Conservation (phyloP, 495 filamentous ascomycete species). For the Lindgomyces ingoldianus region DNA sequence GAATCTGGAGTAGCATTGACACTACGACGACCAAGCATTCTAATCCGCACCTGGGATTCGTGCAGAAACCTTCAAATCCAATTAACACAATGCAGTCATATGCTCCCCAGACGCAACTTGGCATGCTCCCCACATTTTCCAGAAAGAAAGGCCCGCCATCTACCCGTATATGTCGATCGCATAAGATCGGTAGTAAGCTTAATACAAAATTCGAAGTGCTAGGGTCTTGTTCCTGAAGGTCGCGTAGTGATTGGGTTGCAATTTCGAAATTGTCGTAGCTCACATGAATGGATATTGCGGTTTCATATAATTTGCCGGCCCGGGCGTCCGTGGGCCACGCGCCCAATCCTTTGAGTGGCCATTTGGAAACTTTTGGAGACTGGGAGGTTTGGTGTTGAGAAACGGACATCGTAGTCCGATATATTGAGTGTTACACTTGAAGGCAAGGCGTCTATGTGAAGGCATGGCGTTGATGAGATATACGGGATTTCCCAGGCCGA, state of each 20-base stretch:
- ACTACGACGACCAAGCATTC: slow-evolving; percentile 18
- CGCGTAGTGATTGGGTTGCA: slow-evolving; percentile 17
- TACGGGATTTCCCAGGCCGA: slow-evolving; percentile 5
- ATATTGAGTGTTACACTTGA: slow-evolving; percentile 10
- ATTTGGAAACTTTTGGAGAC: slow-evolving; percentile 1
- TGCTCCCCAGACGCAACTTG: slow-evolving; percentile 13
- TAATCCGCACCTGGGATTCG: slow-evolving; percentile 25
- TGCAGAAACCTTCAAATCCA: slow-evolving; percentile 11
- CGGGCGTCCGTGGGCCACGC: slow-evolving; percentile 9
- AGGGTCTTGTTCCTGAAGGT: not conserved
- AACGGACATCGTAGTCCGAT: not conserved
- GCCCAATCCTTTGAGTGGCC: not conserved
- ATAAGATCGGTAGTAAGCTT: slow-evolving; percentile 10
- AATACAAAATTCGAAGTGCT: not conserved
- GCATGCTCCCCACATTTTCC: slow-evolving; percentile 29
- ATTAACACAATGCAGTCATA: slow-evolving; percentile 28
- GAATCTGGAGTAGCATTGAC: slow-evolving; percentile 13
- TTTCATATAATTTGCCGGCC: slow-evolving; percentile 35
- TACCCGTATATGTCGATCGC: slow-evolving; percentile 25
- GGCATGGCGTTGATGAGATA: not conserved
- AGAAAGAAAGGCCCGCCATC: slow-evolving; percentile 1
- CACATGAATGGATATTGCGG: not conserved
- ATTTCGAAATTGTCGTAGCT: not conserved
- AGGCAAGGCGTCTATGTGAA: slow-evolving; percentile 8
- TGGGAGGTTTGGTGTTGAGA: slow-evolving; percentile 13